A percentile compares a stretch with the other conserved stretches of the same genome.
Conservation (phyloP, 2,329 filamentous ascomycete genomes). For the Fusarium ambrosium region DNA sequence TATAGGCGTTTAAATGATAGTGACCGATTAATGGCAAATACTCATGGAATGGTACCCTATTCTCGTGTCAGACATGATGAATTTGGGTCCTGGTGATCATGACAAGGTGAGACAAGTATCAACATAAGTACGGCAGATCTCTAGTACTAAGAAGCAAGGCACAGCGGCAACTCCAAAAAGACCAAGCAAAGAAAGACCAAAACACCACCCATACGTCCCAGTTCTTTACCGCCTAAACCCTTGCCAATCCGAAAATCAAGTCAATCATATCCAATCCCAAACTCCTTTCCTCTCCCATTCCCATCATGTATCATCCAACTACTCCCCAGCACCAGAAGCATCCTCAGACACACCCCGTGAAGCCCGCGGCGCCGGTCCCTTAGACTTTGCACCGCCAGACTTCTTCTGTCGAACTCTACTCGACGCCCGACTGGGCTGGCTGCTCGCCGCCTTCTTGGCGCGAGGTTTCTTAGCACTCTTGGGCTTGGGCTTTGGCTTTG, state of each 20-base stretch:
- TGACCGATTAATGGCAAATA: not conserved
- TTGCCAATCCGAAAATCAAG: not conserved
- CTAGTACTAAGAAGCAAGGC: not conserved
- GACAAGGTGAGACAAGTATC: not conserved
- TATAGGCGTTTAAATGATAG: slow-evolving; percentile 35
- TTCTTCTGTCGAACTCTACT: slow-evolving; percentile 19
- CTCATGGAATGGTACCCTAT: not conserved
- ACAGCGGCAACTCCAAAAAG: not conserved
- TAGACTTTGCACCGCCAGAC: not conserved
- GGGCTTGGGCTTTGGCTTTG: not conserved
- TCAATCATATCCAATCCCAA: not conserved
- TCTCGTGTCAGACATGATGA: not conserved
- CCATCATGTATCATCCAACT: not conserved
- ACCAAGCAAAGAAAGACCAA: not conserved
- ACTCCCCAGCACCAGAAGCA: not conserved
- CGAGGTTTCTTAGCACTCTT: slow-evolving; percentile 9
- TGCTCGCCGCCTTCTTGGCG: slow-evolving; percentile 12
- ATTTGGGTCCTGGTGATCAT: not conserved
- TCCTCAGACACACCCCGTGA: not conserved
- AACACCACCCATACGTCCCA: not conserved
- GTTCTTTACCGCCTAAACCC: not conserved
- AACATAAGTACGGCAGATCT: not conserved
- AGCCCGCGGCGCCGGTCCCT: not conserved
- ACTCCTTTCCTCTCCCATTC: not conserved
- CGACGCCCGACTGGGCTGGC: slow-evolving; percentile 22